phyloP scores from a whole-genome alignment of 257 asterid genomes.

The Fraxinus cuspidata region DNA sequence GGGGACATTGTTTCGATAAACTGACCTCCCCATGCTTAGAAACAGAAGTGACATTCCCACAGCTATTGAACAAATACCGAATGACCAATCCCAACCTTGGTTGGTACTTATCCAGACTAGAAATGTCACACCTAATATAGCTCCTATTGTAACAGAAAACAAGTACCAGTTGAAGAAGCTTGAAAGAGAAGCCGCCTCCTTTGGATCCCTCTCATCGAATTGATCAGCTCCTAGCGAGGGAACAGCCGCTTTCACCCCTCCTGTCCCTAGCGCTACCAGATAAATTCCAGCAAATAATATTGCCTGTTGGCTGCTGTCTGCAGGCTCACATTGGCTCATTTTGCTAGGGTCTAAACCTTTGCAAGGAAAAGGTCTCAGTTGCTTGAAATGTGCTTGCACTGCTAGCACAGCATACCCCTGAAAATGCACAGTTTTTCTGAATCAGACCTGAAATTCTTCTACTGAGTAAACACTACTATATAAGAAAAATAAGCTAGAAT shows the following conservation, averaged over 20 bases:
- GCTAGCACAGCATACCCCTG: constrained; percentile 75
- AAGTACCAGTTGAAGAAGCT: constrained; percentile 79
- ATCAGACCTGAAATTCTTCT: constrained; percentile 1
- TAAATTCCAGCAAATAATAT: constrained; percentile 57
- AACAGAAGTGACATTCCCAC: constrained; percentile 42
- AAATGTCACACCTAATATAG: constrained; percentile 66
- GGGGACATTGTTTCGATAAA: constrained; percentile 51
- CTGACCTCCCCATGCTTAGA: constrained; percentile 54
- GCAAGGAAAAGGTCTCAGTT: constrained; percentile 72
- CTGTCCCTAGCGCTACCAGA: constrained; percentile 62
- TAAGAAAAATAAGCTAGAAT: too few relatives aligned
- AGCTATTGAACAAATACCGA: constrained; percentile 60
- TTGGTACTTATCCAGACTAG: constrained; percentile 72
- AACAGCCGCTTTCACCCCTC: constrained; percentile 71
- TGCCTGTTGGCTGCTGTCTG: constrained; percentile 48
- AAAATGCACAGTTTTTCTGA: background rate
- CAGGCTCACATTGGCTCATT: constrained; percentile 41
- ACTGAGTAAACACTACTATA: background rate
- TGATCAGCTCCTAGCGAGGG: constrained; percentile 85
- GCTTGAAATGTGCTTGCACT: constrained; percentile 68
- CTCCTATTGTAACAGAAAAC: constrained; percentile 54
- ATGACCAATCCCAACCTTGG: constrained; percentile 84
- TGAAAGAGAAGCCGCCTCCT: constrained; percentile 53
- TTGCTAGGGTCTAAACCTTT: constrained; percentile 37
- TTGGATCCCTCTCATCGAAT: constrained; percentile 58